Conservation (phyloP, 495 filamentous ascomycete species). For the Penicillium taxi region DNA sequence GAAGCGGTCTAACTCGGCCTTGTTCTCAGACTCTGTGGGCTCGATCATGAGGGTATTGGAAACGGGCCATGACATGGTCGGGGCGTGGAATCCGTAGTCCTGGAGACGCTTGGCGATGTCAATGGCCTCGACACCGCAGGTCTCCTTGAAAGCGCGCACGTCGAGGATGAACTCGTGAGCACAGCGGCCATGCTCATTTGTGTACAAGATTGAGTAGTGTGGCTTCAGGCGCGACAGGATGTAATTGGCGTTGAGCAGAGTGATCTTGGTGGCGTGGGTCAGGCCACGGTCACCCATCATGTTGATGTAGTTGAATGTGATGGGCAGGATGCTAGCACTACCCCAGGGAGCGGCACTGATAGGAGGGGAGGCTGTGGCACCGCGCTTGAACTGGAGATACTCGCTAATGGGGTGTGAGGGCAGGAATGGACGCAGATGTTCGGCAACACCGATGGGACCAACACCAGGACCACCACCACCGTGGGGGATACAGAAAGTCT, state of each 20-base stretch:
- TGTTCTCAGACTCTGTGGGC: constrained; percentile 90
- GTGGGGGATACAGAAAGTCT: constrained; percentile 99
- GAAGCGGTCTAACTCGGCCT: constrained; percentile 92
- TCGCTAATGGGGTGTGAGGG: constrained; percentile 59
- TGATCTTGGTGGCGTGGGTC: constrained; percentile 91
- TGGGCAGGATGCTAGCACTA: constrained; percentile 88
- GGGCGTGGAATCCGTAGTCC: constrained; percentile 97
- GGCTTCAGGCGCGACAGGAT: constrained; percentile 84
- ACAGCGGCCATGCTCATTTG: constrained; percentile 78
- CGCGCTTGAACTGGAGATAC: constrained; percentile 54
- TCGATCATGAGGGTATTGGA: constrained; percentile 98
- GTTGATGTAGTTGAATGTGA: constrained; percentile 96
- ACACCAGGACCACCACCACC: constrained; percentile 94
- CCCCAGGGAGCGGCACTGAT: constrained; percentile 87
- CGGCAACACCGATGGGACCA: constrained; percentile 87
- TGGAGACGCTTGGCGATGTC: constrained; percentile 97
- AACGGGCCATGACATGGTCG: constrained; percentile 98
- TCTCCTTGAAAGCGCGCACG: constrained; percentile 75
- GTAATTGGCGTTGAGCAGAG: constrained; percentile 95
- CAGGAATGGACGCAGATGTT: constrained; percentile 70
- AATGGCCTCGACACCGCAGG: constrained; percentile 82
- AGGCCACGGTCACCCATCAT: constrained; percentile 91
- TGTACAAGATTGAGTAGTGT: constrained; percentile 89
- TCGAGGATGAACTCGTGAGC: constrained; percentile 99
- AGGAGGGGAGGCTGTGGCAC: constrained; percentile 49